Evolutionary conservation across 352 stramenopile genomes (phyloP), one percentile per base, ranked within the genome.

Genomic region (Pythium biforme): DNA sequence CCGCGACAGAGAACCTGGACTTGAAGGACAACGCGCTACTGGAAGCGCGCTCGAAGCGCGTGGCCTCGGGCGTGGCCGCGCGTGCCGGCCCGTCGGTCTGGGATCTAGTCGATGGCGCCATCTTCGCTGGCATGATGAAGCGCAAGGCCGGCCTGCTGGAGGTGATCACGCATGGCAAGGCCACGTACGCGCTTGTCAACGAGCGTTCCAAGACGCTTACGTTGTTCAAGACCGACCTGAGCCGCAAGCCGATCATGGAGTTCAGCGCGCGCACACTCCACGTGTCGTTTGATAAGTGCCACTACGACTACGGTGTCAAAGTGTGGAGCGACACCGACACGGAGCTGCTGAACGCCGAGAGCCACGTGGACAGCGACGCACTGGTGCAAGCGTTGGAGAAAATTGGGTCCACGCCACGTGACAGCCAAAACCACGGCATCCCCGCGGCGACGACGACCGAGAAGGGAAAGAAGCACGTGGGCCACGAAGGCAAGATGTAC

Each of bases 91-190:
- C 46, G 22, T 69, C 37, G 64, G 60, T 68, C 27, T 68, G 62
- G 62, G 17, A 57, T 11, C 25, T 68, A 20, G 62, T 58, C n/a
- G 54, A 68, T 20, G 62, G 54, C 39, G 48, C 54, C 14, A 33
- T 59, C 7, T 68, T 59, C 43, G 62, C 62, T 9, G 54, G 37
- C n/a, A 29, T 76, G 46, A 52, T 87, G 9, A 87, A 85, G 65
- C 78, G 78, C 50, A 87, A 85, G 68, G 75, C 74, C 15, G 75
- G 78, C 1, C 64, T 85, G 17, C 69, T 87, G 46, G 68, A 66
- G n/a, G 63, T 68, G 26, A 77, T 87, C 29, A 85, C 72, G 2
- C 72, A 83, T 43, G 78, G 75, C 57, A 87, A 87, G 54, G 78
- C 85, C 66, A 76, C 78, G 31, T 80, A 83, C 56, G 45, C 70